Percentiles rank a stretch among this genome's conserved stretches.
Conservation (phyloP, 768 basidiomycete genomes). For the Pleurotus tuoliensis region DNA sequence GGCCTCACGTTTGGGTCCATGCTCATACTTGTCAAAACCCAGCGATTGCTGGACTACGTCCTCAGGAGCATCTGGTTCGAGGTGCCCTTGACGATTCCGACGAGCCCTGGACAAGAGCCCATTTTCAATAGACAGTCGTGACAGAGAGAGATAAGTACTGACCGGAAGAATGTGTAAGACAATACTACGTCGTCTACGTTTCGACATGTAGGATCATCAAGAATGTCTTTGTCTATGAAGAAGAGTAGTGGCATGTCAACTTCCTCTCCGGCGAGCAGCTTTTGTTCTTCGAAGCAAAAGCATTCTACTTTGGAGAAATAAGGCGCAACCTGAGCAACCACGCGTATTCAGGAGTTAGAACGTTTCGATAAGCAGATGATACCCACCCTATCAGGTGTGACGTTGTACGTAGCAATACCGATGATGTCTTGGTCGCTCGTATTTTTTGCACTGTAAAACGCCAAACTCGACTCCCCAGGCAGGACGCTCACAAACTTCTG, state of each 20-base stretch:
- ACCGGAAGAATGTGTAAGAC: slow-evolving; percentile 98
- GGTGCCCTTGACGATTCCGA: slow-evolving; percentile 77
- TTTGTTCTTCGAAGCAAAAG: slow-evolving; percentile 99
- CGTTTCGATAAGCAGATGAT: neutral
- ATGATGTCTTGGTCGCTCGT: slow-evolving; percentile 34
- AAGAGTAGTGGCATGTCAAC: slow-evolving; percentile 98
- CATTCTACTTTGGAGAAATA: slow-evolving; percentile 99
- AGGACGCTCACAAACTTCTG: slow-evolving; percentile 88
- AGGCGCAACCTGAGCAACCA: slow-evolving; percentile 74
- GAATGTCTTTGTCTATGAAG: slow-evolving; percentile 96
- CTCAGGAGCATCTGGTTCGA: slow-evolving; percentile 87
- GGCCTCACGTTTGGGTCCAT: slow-evolving; percentile 33
- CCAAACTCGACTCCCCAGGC: slow-evolving; percentile 93
- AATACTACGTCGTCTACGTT: slow-evolving; percentile 89
- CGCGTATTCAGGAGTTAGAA: neutral
- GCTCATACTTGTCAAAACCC: slow-evolving; percentile 68
- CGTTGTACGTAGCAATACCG: slow-evolving; percentile 98
- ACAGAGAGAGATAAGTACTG: slow-evolving; percentile 17
- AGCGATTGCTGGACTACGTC: slow-evolving; percentile 76
- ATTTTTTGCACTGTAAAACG: slow-evolving; percentile 36
- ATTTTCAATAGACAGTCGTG: neutral
- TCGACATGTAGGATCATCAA: slow-evolving; percentile 87
- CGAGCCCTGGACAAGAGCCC: slow-evolving; percentile 56
- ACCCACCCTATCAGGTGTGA: slow-evolving; percentile 92
- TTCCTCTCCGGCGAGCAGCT: slow-evolving; percentile 89